These are phyloP conservation scores for Salix koriyanagi DNA, from an alignment of 345 rosid genomes.

Conservation along the genomic window DNA sequence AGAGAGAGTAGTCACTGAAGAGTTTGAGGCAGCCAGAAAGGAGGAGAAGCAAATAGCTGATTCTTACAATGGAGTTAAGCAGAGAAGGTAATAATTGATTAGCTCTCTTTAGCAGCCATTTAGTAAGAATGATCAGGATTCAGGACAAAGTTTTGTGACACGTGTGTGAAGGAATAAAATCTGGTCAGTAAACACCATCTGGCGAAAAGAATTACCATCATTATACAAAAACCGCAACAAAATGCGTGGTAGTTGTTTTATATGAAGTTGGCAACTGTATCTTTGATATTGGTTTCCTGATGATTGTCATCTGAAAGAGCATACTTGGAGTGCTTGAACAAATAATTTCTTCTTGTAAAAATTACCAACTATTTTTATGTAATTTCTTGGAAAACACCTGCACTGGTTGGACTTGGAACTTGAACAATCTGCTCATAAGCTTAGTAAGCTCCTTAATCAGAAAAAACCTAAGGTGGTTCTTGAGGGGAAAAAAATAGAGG, in stretches of 20 bases:
- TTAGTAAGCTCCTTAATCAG: too few relatives aligned
- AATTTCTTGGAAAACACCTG: too few relatives aligned
- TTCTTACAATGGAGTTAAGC: conserved; percentile 67
- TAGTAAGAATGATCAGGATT: background rate
- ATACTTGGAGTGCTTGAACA: background rate
- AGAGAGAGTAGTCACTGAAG: conserved; percentile 75
- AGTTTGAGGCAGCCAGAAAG: conserved; percentile 79
- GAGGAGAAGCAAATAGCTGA: conserved; percentile 86
- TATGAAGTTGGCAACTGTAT: background rate
- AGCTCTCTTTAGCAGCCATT: background rate
- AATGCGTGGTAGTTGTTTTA: background rate
- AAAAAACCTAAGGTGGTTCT: too few relatives aligned
- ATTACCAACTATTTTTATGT: too few relatives aligned
- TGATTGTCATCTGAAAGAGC: background rate
- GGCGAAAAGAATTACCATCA: background rate
- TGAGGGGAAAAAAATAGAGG: too few relatives aligned
- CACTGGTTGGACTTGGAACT: too few relatives aligned
- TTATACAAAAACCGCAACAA: background rate
- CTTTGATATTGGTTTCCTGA: background rate
- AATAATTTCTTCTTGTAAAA: too few relatives aligned
- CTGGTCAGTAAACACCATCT: background rate
- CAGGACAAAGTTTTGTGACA: background rate
- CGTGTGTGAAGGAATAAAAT: background rate
- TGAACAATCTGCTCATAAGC: too few relatives aligned
- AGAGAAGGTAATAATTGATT: conserved; percentile 55